Evolutionary conservation across 495 filamentous ascomycete genomes (phyloP).

Genomic region (Xylaria acuta): DNA sequence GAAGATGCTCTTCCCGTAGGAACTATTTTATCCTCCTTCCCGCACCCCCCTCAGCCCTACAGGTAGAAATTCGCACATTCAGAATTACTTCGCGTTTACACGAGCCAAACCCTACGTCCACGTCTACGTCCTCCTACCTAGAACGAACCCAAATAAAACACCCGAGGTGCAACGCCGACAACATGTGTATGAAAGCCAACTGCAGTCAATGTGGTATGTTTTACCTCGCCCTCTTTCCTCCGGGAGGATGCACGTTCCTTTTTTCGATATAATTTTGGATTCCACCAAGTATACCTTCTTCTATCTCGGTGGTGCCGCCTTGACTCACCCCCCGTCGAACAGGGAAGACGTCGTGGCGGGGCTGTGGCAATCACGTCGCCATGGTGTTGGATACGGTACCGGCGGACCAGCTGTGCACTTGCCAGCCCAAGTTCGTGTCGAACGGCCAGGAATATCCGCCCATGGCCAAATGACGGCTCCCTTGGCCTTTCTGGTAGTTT

Average conservation of each 20-base stretch:
- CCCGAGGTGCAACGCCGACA: slow-evolving; percentile 16
- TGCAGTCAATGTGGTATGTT: slow-evolving; percentile 40
- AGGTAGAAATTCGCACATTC: background rate
- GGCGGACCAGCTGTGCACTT: slow-evolving; percentile 66
- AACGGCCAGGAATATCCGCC: slow-evolving; percentile 70
- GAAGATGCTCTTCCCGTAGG: background rate
- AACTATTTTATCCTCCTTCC: background rate
- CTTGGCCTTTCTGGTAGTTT: slow-evolving; percentile 21
- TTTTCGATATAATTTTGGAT: background rate
- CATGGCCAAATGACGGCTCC: slow-evolving; percentile 42
- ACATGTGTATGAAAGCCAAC: slow-evolving; percentile 42
- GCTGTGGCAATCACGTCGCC: slow-evolving; percentile 74
- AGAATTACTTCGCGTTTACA: background rate
- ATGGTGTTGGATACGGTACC: slow-evolving; percentile 69
- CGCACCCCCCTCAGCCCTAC: background rate
- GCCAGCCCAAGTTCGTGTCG: slow-evolving; percentile 64
- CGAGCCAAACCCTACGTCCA: background rate
- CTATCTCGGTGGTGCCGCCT: background rate
- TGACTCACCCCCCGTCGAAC: background rate
- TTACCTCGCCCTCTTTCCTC: background rate
- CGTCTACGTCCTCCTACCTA: too few species aligned
- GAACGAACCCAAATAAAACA: background rate
- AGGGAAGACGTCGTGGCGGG: slow-evolving; percentile 72
- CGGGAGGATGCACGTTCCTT: background rate
- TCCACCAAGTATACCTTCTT: background rate